Base-by-base conservation (phyloP, 2,329 filamentous ascomycete species). In the Apiospora koreana region DNA sequence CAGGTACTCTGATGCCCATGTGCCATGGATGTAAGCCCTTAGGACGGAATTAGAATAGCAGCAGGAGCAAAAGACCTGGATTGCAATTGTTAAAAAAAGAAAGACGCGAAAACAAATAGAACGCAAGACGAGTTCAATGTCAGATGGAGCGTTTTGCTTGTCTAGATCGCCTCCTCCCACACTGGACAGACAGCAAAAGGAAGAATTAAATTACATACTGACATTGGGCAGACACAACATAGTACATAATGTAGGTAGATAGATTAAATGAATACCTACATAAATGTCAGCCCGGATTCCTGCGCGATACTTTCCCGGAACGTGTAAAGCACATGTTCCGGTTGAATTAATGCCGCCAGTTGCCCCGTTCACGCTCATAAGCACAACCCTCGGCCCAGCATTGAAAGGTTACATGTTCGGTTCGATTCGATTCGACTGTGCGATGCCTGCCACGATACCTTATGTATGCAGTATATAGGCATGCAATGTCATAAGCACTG, bases 381-480 rank as follows among this genome's bases (percentile, higher is more conserved):
- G 18, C 54, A 54, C 9, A 50, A 9, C 8, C 10, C 28, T 38
- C 54, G 54, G 31, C 31, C 31, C 54, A 38, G 6, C 31, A 38
- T 38, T 38, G 21, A 12, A 14, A 38, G 31, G 54, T 62, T 62
- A 12, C 54, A 62, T 62, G 18, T 38, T 62, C 54, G 54, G 31
- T 62, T 62, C 54, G 54, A 62, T 62, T 62, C 31, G 28, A 62
- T 62, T 38, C 54, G 54, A n/a, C 54, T 38, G 54, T 62, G 54
- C 54, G 18, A 62, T 62, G 54, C 54, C 54, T 62, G 54, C 28
- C 54, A 38, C 31, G 35, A 38, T 62, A 38, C 1, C 8, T 38
- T 38, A n/a, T 12, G 28, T 14, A n/a, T 62, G 8, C 12, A n/a
- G 23, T 25, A 5, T 16, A 16, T 25, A 16, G 16, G 23, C 9